phyloP scores from a whole-genome alignment of 2,329 filamentous ascomycete genomes.

The Phialophora verrucosa region DNA sequence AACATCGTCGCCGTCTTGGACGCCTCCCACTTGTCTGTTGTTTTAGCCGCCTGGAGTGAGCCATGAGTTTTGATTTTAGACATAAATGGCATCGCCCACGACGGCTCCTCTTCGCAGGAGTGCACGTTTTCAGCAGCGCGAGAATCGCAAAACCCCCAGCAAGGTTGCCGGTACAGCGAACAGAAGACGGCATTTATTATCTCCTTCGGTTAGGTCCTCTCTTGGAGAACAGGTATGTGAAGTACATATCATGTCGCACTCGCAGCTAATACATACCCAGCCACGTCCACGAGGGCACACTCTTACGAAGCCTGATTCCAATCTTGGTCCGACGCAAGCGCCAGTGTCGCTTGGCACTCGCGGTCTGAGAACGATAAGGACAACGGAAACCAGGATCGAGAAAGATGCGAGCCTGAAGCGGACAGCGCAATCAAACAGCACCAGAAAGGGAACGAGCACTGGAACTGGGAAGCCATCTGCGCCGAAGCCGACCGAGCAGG shows the following conservation, averaged over 20 bases:
- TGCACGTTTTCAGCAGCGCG: not conserved
- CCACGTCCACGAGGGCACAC: not conserved
- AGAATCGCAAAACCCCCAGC: not conserved
- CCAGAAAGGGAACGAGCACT: no score
- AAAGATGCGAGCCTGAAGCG: no score
- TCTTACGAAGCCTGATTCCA: not conserved
- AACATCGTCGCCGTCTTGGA: not conserved
- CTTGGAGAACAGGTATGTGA: not conserved
- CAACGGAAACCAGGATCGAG: no score
- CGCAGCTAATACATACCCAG: not conserved
- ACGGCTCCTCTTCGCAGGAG: not conserved
- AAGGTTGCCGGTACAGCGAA: not conserved
- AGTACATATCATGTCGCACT: no score
- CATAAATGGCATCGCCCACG: not conserved
- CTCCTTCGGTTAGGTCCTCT: not conserved
- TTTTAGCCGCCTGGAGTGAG: not conserved
- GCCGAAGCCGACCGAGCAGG: no score
- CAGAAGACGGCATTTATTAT: not conserved
- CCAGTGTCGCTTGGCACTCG: not conserved
- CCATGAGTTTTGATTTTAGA: not conserved
- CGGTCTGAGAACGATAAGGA: no score
- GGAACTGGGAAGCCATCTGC: no score
- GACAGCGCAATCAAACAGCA: no score
- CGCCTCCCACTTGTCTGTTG: not conserved
- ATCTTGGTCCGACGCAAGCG: not conserved